A percentile compares a stretch with the other conserved stretches of the same genome.
These are phyloP conservation scores for Pouteria campechiana DNA, from an alignment of 179 eudicot species.

Conservation along the genomic window DNA sequence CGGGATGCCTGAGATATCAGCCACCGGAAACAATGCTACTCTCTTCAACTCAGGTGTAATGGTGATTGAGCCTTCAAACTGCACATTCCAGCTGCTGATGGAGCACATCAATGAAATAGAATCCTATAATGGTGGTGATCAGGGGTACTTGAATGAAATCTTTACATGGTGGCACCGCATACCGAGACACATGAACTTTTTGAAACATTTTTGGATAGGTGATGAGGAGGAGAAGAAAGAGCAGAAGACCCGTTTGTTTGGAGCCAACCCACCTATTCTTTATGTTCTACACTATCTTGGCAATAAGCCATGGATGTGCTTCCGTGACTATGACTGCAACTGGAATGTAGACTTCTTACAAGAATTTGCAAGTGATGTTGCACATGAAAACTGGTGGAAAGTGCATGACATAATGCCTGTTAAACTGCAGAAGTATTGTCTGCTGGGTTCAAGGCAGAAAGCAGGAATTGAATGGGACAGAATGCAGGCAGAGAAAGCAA, in stretches of 20 bases:
- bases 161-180: slow-evolving; percentile 97
- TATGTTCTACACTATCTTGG: slow-evolving; percentile 86
- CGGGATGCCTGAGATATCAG: slow-evolving; percentile 71
- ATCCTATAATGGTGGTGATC: slow-evolving; percentile 94
- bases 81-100: slow-evolving; percentile 70
- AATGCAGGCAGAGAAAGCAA: slow-evolving; percentile 58
- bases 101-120: slow-evolving; percentile 57
- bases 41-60: slow-evolving; percentile 90
- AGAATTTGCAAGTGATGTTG: slow-evolving; percentile 87
- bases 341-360: slow-evolving; percentile 60
- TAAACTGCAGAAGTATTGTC: slow-evolving; percentile 48
- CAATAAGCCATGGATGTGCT: slow-evolving; percentile 86
- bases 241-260: slow-evolving; percentile 56
- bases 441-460: slow-evolving; percentile 53
- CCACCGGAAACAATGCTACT: slow-evolving; percentile 74
- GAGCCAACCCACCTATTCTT: slow-evolving; percentile 65
- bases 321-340: slow-evolving; percentile 81
- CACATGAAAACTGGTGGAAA: slow-evolving; percentile 80
- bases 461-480: slow-evolving; percentile 85
- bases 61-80: slow-evolving; percentile 85
- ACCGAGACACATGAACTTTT: slow-evolving; percentile 67
- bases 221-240: slow-evolving; percentile 48
- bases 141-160: slow-evolving; percentile 80
- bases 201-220: slow-evolving; percentile 72
- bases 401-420: slow-evolving; percentile 83